These are phyloP conservation scores for Tetradesmus lagerheimii DNA, from an alignment of 139 green algal species.

Conservation along the genomic window DNA sequence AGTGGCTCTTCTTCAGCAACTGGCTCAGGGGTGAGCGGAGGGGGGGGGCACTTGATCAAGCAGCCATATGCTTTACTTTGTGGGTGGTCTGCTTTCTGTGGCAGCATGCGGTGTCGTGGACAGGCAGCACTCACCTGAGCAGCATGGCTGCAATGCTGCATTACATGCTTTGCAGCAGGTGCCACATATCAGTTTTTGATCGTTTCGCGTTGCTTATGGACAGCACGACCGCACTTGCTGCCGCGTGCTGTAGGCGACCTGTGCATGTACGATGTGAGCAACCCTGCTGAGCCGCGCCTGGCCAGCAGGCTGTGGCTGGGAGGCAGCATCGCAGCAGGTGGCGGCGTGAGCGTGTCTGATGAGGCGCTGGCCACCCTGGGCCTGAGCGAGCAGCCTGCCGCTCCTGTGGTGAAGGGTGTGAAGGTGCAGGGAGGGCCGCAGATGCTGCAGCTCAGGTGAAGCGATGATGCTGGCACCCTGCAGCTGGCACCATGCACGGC, in stretches of 20 bases:
- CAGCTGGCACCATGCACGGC: background rate
- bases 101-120: background rate
- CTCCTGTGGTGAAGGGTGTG: constrained; percentile 68
- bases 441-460: constrained; percentile 86
- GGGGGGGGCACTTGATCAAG: background rate
- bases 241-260: constrained; percentile 61
- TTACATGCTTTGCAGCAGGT: background rate
- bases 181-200: too few relatives aligned
- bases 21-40: constrained; percentile 61
- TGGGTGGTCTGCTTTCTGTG: background rate
- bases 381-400: constrained; percentile 53
- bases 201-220: background rate
- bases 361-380: constrained; percentile 68
- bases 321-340: constrained; percentile 70
- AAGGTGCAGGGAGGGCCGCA: constrained; percentile 84
- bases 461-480: background rate
- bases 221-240: background rate
- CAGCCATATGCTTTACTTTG: background rate
- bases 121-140: background rate
- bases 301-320: constrained; percentile 81
- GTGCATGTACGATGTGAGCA: constrained; percentile 85
- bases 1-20: constrained; percentile 85
- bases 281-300: constrained; percentile 75
- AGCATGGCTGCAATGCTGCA: background rate
- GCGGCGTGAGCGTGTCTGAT: constrained; percentile 63